Evolutionary conservation across 2,329 filamentous ascomycete species (phyloP).

Genomic region (Teratosphaeriaceae sp.): DNA sequence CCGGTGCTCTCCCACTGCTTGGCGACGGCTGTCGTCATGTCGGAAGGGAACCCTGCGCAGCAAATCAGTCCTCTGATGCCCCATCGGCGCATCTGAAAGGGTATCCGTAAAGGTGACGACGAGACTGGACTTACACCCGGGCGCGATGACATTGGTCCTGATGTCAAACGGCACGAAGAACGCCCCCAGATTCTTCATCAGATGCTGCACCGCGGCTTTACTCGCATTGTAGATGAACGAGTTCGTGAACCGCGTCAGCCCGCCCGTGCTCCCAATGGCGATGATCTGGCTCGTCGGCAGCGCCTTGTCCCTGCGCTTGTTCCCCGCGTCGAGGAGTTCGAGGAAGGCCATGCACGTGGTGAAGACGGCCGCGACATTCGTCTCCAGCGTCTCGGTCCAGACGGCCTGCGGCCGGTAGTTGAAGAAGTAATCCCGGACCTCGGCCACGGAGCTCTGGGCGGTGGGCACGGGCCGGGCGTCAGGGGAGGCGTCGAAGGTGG

Average conservation of each 20-base stretch:
- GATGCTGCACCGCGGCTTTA: slow-evolving; percentile 38
- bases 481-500: slow-evolving; percentile 22
- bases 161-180: slow-evolving; percentile 40
- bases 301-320: slow-evolving; percentile 33
- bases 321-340: slow-evolving; percentile 39
- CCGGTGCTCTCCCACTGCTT: slow-evolving; percentile 30
- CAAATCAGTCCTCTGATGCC: not conserved
- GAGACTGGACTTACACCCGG: slow-evolving; percentile 29
- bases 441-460: slow-evolving; percentile 18
- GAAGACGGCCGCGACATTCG: slow-evolving; percentile 41
- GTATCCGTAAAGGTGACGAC: too few relatives aligned
- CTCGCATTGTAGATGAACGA: slow-evolving; percentile 35
- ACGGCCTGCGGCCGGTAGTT: slow-evolving; percentile 40
- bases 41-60: slow-evolving; percentile 33
- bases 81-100: not conserved
- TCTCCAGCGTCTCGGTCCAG: slow-evolving; percentile 35
- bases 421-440: slow-evolving; percentile 32
- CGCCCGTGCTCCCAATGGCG: slow-evolving; percentile 36
- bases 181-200: slow-evolving; percentile 40
- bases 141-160: slow-evolving; percentile 41
- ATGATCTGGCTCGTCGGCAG: slow-evolving; percentile 41
- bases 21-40: slow-evolving; percentile 35
- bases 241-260: slow-evolving; percentile 30
- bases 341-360: slow-evolving; percentile 40
- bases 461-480: slow-evolving; percentile 36